Conservation (phyloP, 2,329 filamentous ascomycete species). For the Torrubiella hemipterigena region DNA sequence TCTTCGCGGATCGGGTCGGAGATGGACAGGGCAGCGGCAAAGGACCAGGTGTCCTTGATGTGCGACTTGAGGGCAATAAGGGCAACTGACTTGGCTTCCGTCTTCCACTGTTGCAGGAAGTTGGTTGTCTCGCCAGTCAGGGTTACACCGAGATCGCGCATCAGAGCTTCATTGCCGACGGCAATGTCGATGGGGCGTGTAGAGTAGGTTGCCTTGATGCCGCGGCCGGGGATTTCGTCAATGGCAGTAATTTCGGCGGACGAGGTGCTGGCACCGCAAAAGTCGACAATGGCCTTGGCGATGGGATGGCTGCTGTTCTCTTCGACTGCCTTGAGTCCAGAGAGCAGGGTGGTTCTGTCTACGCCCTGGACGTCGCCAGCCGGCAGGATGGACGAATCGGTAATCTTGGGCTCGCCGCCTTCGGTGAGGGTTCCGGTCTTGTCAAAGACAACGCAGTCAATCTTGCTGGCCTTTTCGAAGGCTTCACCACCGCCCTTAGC, state of each 20-base stretch:
- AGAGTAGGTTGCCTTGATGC: conserved; percentile 47
- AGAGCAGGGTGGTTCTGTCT: conserved; percentile 26
- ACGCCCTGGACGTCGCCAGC: conserved; percentile 12
- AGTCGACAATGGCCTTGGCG: conserved; percentile 55
- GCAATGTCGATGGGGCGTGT: conserved; percentile 36
- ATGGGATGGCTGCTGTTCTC: conserved; percentile 65
- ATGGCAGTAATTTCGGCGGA: conserved; percentile 27
- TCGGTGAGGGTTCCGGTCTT: conserved; percentile 78
- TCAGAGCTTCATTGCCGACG: conserved; percentile 63
- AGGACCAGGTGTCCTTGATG: conserved; percentile 24
- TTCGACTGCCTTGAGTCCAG: conserved; percentile 49
- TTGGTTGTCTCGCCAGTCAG: conserved; percentile 22
- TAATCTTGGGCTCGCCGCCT: conserved; percentile 59
- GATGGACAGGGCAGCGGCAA: conserved; percentile 60
- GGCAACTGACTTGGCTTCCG: conserved; percentile 51
- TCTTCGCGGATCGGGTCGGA: conserved; percentile 73
- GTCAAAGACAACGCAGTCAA: conserved; percentile 75
- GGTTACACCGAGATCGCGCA: conserved; percentile 35
- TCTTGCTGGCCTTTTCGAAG: conserved; percentile 69
- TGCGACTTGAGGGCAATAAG: conserved; percentile 35
- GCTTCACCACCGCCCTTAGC: conserved; percentile 78
- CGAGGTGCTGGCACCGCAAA: conserved; percentile 34
- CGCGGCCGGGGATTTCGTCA: conserved; percentile 60
- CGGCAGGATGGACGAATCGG: conserved; percentile 33
- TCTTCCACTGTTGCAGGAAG: conserved; percentile 44